Evolutionary conservation across 2,329 filamentous ascomycete species (phyloP).

Genomic region (Tolypocladium nubicola): DNA sequence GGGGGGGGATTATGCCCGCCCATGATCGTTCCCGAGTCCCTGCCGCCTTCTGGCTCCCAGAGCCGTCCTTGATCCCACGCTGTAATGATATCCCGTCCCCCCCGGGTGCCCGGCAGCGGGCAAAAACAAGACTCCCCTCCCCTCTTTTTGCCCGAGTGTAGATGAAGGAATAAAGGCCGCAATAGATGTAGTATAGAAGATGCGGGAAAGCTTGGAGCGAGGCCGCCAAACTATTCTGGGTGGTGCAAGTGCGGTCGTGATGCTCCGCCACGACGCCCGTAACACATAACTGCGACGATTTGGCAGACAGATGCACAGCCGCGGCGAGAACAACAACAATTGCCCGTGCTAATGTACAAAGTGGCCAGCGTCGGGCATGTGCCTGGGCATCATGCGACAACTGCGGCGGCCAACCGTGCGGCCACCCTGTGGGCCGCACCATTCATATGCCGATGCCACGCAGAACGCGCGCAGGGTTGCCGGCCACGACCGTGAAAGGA

Average conservation of each 20-base stretch:
- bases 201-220: neutral
- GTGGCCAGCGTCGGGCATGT: constrained; percentile 1
- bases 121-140: neutral
- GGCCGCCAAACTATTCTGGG: neutral
- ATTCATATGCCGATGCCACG: constrained; percentile 26
- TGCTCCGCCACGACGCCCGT: neutral
- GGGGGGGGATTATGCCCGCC: neutral
- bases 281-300: neutral
- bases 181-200: neutral
- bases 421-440: constrained; percentile 8
- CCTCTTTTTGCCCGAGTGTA: neutral
- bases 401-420: constrained; percentile 3
- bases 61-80: neutral
- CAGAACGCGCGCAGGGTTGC: constrained; percentile 55
- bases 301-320: neutral
- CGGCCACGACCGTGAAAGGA: constrained; percentile 57
- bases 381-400: constrained; percentile 19
- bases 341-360: constrained; percentile 9
- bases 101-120: neutral
- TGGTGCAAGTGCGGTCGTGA: neutral
- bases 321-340: neutral
- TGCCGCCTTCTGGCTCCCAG: neutral
- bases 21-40: neutral
- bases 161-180: neutral
- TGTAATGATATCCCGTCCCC: neutral